Conservation (phyloP, 164 flowering plant genomes). For the Vitis vinifera region DNA sequence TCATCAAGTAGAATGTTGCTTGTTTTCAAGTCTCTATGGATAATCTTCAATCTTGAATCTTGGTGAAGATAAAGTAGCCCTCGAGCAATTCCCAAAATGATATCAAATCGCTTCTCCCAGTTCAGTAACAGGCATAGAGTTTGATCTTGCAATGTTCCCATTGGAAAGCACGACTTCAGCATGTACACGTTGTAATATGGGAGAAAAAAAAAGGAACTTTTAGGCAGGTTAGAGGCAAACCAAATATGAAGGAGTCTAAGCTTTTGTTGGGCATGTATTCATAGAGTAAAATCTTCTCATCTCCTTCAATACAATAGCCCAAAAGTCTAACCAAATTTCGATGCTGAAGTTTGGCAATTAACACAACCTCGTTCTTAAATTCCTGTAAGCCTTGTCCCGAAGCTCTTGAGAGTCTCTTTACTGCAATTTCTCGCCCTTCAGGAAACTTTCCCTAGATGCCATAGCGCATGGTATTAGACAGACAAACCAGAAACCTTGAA, state of each 20-base stretch:
- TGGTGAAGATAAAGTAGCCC: conserved; percentile 14
- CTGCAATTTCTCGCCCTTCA: too few relatives aligned
- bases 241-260: conserved; percentile 5
- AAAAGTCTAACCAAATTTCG: not conserved
- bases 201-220: too few relatives aligned
- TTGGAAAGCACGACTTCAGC: not conserved
- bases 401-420: too few relatives aligned
- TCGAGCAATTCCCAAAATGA: conserved; percentile 7
- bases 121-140: not conserved
- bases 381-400: too few relatives aligned
- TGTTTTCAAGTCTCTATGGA: conserved; percentile 10
- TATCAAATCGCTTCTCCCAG: conserved; percentile 3
- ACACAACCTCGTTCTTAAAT: too few relatives aligned
- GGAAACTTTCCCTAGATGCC: too few relatives aligned
- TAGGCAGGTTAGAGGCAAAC: not conserved
- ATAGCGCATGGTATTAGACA: too few relatives aligned
- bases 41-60: conserved; percentile 7
- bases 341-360: not conserved
- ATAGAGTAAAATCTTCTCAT: conserved; percentile 3
- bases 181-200: not conserved
- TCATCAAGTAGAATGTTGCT: conserved; percentile 8
- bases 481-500: too few relatives aligned
- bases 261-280: conserved; percentile 9
- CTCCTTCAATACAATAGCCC: not conserved
- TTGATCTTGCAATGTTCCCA: not conserved